Evolutionary conservation across 176 grass and related monocot species (phyloP).

Genomic region (Saccharum officinarum): DNA sequence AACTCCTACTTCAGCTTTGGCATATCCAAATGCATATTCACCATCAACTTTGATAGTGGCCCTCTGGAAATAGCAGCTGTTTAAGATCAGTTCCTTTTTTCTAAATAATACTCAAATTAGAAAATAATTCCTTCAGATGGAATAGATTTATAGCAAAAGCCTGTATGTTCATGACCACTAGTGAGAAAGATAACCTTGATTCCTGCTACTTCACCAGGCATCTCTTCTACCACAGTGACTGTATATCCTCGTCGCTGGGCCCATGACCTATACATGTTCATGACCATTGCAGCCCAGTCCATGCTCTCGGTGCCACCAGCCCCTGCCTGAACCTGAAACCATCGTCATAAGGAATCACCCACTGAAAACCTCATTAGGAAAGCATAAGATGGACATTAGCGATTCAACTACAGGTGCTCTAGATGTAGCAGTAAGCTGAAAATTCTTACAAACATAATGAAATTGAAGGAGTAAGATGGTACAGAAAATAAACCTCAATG

Average conservation of each 20-base stretch:
- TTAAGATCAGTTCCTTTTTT: slow-evolving; percentile 1
- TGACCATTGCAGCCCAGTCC: slow-evolving; percentile 93
- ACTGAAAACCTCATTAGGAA: neutral
- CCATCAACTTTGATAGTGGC: slow-evolving; percentile 92
- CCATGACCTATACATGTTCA: slow-evolving; percentile 93
- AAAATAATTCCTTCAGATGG: slow-evolving; percentile 7
- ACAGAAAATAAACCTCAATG: slow-evolving; percentile 67
- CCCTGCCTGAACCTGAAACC: slow-evolving; percentile 86
- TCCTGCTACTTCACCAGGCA: slow-evolving; percentile 93
- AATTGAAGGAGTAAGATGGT: neutral
- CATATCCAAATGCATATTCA: slow-evolving; percentile 89
- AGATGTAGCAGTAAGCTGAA: slow-evolving; percentile 14
- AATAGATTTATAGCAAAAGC: neutral
- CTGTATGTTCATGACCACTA: slow-evolving; percentile 8
- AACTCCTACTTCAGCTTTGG: slow-evolving; percentile 89
- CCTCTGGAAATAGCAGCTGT: slow-evolving; percentile 53
- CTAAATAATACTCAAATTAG: neutral
- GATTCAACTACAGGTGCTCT: neutral
- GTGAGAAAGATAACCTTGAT: too few relatives aligned
- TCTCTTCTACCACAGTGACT: slow-evolving; percentile 84
- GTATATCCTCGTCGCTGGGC: slow-evolving; percentile 68
- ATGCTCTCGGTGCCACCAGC: slow-evolving; percentile 96
- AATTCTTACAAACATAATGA: neutral
- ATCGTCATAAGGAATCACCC: slow-evolving; percentile 16
- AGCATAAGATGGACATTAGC: neutral